phyloP scores from a whole-genome alignment of 2,329 filamentous ascomycete species.

The Cercospora sesami region DNA sequence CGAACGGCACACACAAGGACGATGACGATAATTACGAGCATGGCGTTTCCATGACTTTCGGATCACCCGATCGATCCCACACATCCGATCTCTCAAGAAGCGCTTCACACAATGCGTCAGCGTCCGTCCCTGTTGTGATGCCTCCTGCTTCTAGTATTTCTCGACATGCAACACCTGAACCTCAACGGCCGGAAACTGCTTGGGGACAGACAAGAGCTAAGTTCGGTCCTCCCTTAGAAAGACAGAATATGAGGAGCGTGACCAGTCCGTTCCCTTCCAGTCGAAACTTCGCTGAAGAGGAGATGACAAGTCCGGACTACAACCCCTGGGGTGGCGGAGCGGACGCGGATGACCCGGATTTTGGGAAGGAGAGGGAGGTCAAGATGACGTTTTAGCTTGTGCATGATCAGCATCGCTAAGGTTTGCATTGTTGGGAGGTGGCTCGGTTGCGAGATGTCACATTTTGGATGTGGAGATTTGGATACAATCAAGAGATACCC shows the following conservation, averaged over 20 bases:
- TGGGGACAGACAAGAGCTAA: slow-evolving; percentile 13
- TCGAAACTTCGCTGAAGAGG: background rate
- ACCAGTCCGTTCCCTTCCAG: slow-evolving; percentile 33
- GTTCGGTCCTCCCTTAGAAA: background rate
- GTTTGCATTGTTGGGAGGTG: background rate
- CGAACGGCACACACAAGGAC: slow-evolving; percentile 26
- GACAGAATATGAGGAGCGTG: slow-evolving; percentile 27
- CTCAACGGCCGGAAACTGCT: slow-evolving; percentile 5
- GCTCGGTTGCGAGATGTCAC: no score
- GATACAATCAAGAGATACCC: slow-evolving; percentile 1
- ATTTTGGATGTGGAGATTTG: background rate
- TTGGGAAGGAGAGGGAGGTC: slow-evolving; percentile 49
- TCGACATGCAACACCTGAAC: slow-evolving; percentile 15
- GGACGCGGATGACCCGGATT: slow-evolving; percentile 50
- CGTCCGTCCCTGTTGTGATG: background rate
- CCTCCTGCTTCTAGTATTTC: background rate
- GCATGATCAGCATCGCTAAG: background rate
- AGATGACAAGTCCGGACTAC: slow-evolving; percentile 31
- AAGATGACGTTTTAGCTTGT: slow-evolving; percentile 48
- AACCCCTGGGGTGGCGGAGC: slow-evolving; percentile 49
- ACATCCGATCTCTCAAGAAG: slow-evolving; percentile 18
- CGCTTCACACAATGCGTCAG: slow-evolving; percentile 16
- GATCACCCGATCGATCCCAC: slow-evolving; percentile 32
- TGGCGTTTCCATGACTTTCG: slow-evolving; percentile 52
- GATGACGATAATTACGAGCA: slow-evolving; percentile 41